A percentile compares a stretch with the other conserved stretches of the same genome.
Evolutionary conservation across 192 early-diverging fungal species (phyloP).

Genomic region (Geranomyces michiganensis): DNA sequence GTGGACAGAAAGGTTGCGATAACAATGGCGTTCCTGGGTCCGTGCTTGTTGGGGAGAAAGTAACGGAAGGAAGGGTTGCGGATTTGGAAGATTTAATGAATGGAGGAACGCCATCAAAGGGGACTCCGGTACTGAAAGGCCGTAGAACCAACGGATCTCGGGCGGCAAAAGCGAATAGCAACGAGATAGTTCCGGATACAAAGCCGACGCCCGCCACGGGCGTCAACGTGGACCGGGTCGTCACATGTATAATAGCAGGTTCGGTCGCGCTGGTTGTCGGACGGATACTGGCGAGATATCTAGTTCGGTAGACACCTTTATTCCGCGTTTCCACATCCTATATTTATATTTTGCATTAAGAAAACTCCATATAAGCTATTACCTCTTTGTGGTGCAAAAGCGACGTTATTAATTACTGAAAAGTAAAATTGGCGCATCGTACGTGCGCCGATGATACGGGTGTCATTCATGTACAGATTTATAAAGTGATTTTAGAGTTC

Average conservation of each 20-base stretch:
- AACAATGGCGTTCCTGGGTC: neutral
- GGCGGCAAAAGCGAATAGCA: neutral
- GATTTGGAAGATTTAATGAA: slow-evolving; percentile 37
- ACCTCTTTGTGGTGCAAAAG: no score
- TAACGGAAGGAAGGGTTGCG: neutral
- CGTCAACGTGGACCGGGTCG: neutral
- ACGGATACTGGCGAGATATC: neutral
- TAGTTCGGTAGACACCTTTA: neutral
- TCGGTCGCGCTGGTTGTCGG: slow-evolving; percentile 6
- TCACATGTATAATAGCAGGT: slow-evolving; percentile 7
- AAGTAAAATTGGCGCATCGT: no score
- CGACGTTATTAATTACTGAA: no score
- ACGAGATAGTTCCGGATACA: neutral
- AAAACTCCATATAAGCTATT: no score
- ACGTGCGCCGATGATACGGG: no score
- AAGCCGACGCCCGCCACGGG: neutral
- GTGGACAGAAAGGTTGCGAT: slow-evolving; percentile 24
- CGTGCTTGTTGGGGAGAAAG: neutral
- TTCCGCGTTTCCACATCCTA: no score
- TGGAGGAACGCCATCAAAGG: neutral
- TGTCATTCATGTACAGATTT: no score
- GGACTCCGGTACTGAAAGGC: neutral
- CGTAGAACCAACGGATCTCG: neutral
- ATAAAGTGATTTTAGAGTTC: neutral
- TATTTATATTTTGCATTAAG: no score